Evolutionary conservation across 2,329 filamentous ascomycete species (phyloP).

Genomic region (Camptophora hylomeconis): DNA sequence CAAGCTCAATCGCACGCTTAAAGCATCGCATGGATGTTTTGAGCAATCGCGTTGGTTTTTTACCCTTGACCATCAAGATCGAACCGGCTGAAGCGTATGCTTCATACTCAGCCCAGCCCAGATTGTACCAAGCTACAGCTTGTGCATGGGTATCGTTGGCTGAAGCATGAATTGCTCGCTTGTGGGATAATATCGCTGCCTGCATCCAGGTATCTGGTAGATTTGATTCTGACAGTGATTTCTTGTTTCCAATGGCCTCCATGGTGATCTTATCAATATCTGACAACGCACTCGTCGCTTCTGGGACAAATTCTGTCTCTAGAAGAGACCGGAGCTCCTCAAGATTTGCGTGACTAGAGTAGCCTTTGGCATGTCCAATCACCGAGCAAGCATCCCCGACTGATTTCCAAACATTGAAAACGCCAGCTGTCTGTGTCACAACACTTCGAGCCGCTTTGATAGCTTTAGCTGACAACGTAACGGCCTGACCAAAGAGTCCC

Average conservation of each 20-base stretch:
- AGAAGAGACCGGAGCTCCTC: slow-evolving; percentile 46
- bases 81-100: slow-evolving; percentile 44
- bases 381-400: slow-evolving; percentile 78
- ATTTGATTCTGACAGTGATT: slow-evolving; percentile 15
- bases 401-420: slow-evolving; percentile 93
- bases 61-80: slow-evolving; percentile 26
- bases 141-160: slow-evolving; percentile 70
- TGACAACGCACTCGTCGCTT: slow-evolving; percentile 36
- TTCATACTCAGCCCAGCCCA: slow-evolving; percentile 85
- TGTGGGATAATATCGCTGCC: slow-evolving; percentile 70
- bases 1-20: slow-evolving; percentile 89
- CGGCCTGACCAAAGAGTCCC: slow-evolving; percentile 74
- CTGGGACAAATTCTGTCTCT: slow-evolving; percentile 36
- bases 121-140: slow-evolving; percentile 91
- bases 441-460: slow-evolving; percentile 55
- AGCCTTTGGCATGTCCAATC: slow-evolving; percentile 66
- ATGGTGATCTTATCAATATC: slow-evolving; percentile 35
- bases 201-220: slow-evolving; percentile 45
- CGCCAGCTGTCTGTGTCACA: slow-evolving; percentile 46
- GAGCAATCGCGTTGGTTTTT: slow-evolving; percentile 53
- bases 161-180: slow-evolving; percentile 65
- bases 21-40: slow-evolving; percentile 79
- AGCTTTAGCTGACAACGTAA: slow-evolving; percentile 55
- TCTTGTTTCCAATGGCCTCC: slow-evolving; percentile 24
- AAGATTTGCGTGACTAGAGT: slow-evolving; percentile 49